Base-by-base conservation (phyloP, 139 green algal genomes). In the Haematococcus sp. region DNA sequence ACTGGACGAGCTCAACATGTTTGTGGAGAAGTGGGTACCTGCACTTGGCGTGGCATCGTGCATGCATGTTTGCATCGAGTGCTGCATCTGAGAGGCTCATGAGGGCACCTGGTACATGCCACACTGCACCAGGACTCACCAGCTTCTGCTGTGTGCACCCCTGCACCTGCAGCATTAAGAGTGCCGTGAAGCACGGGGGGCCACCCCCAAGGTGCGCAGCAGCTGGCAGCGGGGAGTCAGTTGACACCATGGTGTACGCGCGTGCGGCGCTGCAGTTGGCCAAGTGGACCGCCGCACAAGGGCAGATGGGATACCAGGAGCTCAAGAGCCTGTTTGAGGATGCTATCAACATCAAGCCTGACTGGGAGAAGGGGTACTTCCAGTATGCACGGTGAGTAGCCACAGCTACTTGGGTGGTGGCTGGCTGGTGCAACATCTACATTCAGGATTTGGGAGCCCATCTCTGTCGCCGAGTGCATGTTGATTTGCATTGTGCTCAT, bases 291-390 rank as follows among this genome's bases (percentile, higher is more conserved):
- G 85, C 79, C 2, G 82, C 82, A 20, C 31, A 79, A 52, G 63
- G 73, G 17, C 73, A 79, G 73, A 25, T 68, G 54, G 54, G 73
- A 17, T 79, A 79, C 54, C 16, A 44, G 19, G 79, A 85, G 32
- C 79, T 85, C 9, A 64, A 71, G 43, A 46, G 49, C 22, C 40
- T 85, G 70, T 98, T 95, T 79, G 75, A 93, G 64, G 79, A 78
- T 16, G 91, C 87, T 3, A 65, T 85, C 13, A 30, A 65, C 1
- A 46, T 93, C 19, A 84, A 93, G 20, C 40, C 68, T 11, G 65
- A 68, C 16, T 94, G 87, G 83, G 94, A 97, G 82, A 91, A 94
- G 65, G 83, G 79, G 3, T 88, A 94, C 75, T 98, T 98, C 75
- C 79, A 81, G 51, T 91, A 90, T 68, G 94, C 88, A 86, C 84